Percentiles rank a stretch among this genome's conserved stretches.
These are phyloP conservation scores for Talaromyces ruber DNA, from an alignment of 495 filamentous ascomycete species.

Conservation along the genomic window DNA sequence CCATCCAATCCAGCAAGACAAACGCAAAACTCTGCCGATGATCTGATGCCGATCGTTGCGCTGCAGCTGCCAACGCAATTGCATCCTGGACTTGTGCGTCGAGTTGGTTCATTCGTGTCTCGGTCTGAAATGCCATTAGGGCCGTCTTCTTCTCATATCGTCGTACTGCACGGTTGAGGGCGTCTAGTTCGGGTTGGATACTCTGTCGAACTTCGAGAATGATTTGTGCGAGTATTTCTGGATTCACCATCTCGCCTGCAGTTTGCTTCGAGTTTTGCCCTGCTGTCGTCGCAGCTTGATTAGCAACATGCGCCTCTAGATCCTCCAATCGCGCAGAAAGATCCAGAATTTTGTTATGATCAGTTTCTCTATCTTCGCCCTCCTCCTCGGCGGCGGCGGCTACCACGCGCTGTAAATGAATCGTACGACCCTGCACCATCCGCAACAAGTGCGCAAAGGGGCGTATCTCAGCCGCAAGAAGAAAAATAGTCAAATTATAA, in stretches of 20 bases:
- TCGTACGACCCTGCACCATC: constrained; percentile 66
- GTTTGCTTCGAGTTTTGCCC: background rate
- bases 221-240: constrained; percentile 36
- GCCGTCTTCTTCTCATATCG: constrained; percentile 89
- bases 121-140: constrained; percentile 61
- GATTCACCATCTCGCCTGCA: constrained; percentile 10
- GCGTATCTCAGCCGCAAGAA: constrained; percentile 77
- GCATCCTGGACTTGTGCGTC: constrained; percentile 67
- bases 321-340: constrained; percentile 58
- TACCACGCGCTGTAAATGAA: constrained; percentile 75
- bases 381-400: constrained; percentile 39
- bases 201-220: constrained; percentile 52
- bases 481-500: constrained; percentile 90
- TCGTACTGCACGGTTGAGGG: constrained; percentile 79
- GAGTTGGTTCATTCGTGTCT: constrained; percentile 61
- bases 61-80: constrained; percentile 67
- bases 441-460: constrained; percentile 74
- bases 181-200: constrained; percentile 77
- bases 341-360: constrained; percentile 41
- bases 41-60: constrained; percentile 39
- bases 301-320: constrained; percentile 53
- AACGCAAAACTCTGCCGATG: constrained; percentile 3
- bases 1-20: constrained; percentile 4
- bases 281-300: constrained; percentile 19
- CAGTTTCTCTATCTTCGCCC: constrained; percentile 20